A percentile compares a stretch with the other conserved stretches of the same genome.
Evolutionary conservation across 305 asterid genomes (phyloP).

Genomic region (Fraxinus floribunda): DNA sequence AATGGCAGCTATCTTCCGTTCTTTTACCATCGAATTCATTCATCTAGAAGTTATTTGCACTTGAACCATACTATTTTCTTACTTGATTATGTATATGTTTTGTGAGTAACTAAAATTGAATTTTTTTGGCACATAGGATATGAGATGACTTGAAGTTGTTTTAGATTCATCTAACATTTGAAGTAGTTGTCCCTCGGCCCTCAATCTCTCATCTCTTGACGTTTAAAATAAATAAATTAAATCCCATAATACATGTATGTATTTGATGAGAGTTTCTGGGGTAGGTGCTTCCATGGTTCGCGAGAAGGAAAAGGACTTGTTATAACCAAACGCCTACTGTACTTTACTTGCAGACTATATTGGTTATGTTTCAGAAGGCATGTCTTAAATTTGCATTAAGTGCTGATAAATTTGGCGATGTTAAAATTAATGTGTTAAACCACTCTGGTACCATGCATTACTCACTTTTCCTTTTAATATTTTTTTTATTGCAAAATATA

Average conservation of each 20-base stretch:
- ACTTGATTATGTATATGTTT: not conserved
- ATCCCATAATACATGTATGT: not conserved
- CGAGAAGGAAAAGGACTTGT: not conserved
- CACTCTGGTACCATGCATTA: not conserved
- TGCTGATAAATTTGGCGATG: not conserved
- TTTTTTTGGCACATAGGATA: not conserved
- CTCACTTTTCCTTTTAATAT: not conserved
- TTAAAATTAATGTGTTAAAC: not conserved
- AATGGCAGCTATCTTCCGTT: not conserved
- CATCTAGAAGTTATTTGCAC: not conserved
- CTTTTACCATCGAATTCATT: not conserved
- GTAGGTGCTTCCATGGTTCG: not conserved
- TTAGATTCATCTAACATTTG: not conserved
- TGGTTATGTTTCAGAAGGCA: not conserved
- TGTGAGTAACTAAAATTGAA: not conserved
- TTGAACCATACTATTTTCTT: not conserved
- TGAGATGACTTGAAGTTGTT: not conserved
- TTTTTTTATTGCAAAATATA: not conserved
- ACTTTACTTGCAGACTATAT: not conserved
- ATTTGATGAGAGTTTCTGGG: not conserved
- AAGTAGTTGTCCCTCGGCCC: not conserved
- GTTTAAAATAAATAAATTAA: too few relatives aligned
- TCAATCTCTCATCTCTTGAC: not conserved
- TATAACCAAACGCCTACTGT: not conserved
- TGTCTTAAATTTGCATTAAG: not conserved